Percentiles rank a stretch among this genome's conserved stretches.
phyloP scores from a whole-genome alignment of 495 filamentous ascomycete genomes.

The Daldinia concentrica region DNA sequence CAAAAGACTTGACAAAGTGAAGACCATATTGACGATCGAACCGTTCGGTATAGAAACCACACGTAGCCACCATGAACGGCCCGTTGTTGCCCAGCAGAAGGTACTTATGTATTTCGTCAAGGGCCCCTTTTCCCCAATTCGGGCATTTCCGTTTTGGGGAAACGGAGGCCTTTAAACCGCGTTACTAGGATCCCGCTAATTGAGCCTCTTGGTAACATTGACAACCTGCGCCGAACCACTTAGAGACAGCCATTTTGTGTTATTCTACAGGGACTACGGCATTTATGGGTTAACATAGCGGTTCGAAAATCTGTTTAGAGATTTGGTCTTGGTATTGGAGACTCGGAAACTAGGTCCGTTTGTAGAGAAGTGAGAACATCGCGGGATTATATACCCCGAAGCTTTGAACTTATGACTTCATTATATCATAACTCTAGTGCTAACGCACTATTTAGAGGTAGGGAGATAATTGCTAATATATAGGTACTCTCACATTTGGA shows the following conservation, averaged over 20 bases:
- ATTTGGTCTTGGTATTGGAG: not conserved
- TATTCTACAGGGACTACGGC: not conserved
- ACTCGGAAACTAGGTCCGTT: not conserved
- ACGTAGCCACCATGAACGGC: not conserved
- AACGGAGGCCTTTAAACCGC: slow-evolving; percentile 29
- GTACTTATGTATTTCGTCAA: slow-evolving; percentile 26
- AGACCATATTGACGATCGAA: slow-evolving; percentile 18
- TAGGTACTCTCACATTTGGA: no score
- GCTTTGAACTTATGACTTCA: not conserved
- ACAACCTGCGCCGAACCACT: not conserved
- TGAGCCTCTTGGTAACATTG: slow-evolving; percentile 34
- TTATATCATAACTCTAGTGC: not conserved
- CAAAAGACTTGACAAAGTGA: slow-evolving; percentile 22
- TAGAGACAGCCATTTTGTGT: not conserved
- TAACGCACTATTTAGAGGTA: not conserved
- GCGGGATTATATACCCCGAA: not conserved
- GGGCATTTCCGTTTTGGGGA: slow-evolving; percentile 27
- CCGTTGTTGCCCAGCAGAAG: not conserved
- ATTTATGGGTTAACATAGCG: not conserved
- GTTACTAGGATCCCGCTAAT: slow-evolving; percentile 22
- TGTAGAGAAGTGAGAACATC: not conserved
- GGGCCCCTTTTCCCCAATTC: slow-evolving; percentile 18
- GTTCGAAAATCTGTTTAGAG: not conserved
- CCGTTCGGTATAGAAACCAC: not conserved
- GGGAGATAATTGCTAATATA: no score